Base-by-base conservation (phyloP, 2,329 filamentous ascomycete species). In the Xylaria sp. region DNA sequence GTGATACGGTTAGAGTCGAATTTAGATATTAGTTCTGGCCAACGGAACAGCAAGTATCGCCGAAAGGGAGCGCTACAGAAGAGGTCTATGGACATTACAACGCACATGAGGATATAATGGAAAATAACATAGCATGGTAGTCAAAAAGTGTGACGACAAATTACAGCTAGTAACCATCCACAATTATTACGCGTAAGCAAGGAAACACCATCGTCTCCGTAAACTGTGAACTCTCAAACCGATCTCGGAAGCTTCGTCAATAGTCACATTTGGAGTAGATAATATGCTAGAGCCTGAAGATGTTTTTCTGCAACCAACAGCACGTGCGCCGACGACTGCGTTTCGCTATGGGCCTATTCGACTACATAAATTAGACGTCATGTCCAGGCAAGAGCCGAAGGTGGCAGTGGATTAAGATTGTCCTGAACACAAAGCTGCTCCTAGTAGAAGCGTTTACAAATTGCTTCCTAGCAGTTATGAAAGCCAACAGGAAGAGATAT, bases 301-400 rank as follows among this genome's bases (percentile, higher is more conserved):
- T 15, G 13, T 34, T 25, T 60, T 46, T 10, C 34, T 67, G n/a
- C 34, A 52, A 45, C 65, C 50, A 39, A 67, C 61, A 7, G 12
- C 50, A 8, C 36, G 9, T 34, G 25, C 32, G 7, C 48, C 39
- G 15, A 50, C 48, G 6, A 55, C 39, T 23, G 9, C 25, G 8
- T 64, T 64, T n/a, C 30, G 28, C 28, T 60, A 67, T 15, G 60
- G 60, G 23, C 46, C 25, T 15, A 64, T 67, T 36, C 46, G 55
- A 13, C 30, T 67, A 23, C 36, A 18, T n/a, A 60, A 41, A 45
- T 18, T 41, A 3, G 60, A 60, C n/a, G 43, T 59, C 8, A 13
- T 45, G 15, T 15, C 53, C 12, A 23, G 23, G 18, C 39, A 9
- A 50, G 61, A 52, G 25, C 13, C 20, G 9, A 28, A 30, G 15